These are phyloP conservation scores for Aureobasidium zeae DNA, from an alignment of 2,329 filamentous ascomycete species.

Conservation along the genomic window DNA sequence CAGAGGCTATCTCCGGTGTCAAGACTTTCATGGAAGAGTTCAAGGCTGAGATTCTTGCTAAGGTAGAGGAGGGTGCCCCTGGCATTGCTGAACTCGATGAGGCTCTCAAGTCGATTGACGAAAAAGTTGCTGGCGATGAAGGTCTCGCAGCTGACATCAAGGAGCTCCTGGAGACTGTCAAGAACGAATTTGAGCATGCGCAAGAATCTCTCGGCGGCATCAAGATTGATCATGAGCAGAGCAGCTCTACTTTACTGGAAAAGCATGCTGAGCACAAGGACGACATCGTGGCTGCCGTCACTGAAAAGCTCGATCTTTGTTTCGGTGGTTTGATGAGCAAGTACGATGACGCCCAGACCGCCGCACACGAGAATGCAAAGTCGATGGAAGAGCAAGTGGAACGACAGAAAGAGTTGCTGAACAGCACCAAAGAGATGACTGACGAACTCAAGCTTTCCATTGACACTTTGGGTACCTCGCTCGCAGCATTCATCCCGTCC, in stretches of 20 bases:
- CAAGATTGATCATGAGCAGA: conserved; percentile 67
- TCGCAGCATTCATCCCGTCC: conserved; percentile 43
- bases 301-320: conserved; percentile 61
- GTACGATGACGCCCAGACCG: conserved; percentile 74
- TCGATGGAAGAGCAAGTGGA: conserved; percentile 64
- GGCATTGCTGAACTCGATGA: conserved; percentile 52
- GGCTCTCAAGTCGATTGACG: conserved; percentile 59
- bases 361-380: conserved; percentile 64
- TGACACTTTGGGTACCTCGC: conserved; percentile 66
- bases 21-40: conserved; percentile 70
- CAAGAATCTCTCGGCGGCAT: conserved; percentile 68
- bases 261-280: conserved; percentile 53
- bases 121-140: conserved; percentile 47
- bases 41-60: conserved; percentile 64
- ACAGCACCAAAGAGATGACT: conserved; percentile 66
- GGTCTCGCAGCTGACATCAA: conserved; percentile 42
- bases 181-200: conserved; percentile 78
- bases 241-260: conserved; percentile 44
- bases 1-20: conserved; percentile 69
- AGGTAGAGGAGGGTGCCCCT: conserved; percentile 64
- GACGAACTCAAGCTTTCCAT: conserved; percentile 83
- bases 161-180: conserved; percentile 62
- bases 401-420: conserved; percentile 63
- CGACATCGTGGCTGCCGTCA: conserved; percentile 45
- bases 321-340: conserved; percentile 73